Base-by-base conservation (phyloP, 108 stramenopile genomes). In the Aurantiochytrium sp. region DNA sequence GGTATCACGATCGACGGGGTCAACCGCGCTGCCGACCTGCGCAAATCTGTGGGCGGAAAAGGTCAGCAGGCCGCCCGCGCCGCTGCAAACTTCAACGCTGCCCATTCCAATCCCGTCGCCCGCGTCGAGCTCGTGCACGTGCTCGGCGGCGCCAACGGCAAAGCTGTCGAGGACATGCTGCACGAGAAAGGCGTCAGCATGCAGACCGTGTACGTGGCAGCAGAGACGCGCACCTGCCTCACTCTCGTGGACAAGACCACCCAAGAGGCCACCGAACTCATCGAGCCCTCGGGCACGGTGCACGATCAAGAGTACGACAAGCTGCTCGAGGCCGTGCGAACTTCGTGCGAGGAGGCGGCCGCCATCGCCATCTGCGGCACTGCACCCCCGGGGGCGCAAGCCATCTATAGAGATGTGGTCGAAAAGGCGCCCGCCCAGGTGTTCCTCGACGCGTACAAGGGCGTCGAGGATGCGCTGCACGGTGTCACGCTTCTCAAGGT, bases 51-150 rank as follows among this genome's bases (percentile, higher is more conserved):
- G 34, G 86, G 86, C 10, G 86, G 86, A 2, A 86, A 86, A n/a
- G 86, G 86, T 15, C 86, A 86, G 55, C 53, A 86, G 15, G 54
- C 39, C 54, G 86, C 86, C 17, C 31, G 31, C 31, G 86, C 86
- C n/a, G 37, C 39, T 8, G 31, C 81, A 4, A 39, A 50, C 12
- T 42, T 42, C 12, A 42, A 42, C 24, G 81, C 42, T 21, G 52
- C 30, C 10, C 59, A 65, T 34, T 54, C 53, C 21, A 12, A 54
- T 30, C 1, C 22, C 19, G 59, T 27, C 10, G 34, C 59, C 19
- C 73, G 73, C 6, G 39, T 48, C 6, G 45, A 41, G 45, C 73
- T 81, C 12, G 42, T 81, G 36, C 73, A 81, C 6, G 21, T 81
- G 10, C 73, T 81, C 32, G 73, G 42, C 39, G 73, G 73, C 27